phyloP scores from a whole-genome alignment of 2,329 filamentous ascomycete species.

The Pseudogymnoascus sp. region DNA sequence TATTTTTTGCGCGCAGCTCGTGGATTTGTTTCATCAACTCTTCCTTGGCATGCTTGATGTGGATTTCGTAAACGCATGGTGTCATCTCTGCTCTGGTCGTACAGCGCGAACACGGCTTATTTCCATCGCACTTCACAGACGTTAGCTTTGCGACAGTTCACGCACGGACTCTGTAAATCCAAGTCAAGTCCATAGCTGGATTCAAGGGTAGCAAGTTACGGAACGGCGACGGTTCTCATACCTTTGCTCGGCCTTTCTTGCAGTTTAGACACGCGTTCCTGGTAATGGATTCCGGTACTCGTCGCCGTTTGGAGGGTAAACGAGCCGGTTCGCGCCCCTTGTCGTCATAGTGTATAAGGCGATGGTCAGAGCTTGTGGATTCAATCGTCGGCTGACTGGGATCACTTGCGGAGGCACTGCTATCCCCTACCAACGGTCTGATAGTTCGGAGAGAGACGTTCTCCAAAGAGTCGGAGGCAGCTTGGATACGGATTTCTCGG shows the following conservation, averaged over 20 bases:
- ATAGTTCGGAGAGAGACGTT: too few species aligned
- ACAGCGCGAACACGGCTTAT: slow-evolving; percentile 28
- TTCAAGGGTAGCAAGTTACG: neutral
- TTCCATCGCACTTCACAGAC: slow-evolving; percentile 27
- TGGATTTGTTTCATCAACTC: slow-evolving; percentile 28
- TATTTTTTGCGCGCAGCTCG: slow-evolving; percentile 24
- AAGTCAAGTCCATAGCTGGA: too few species aligned
- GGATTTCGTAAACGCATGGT: slow-evolving; percentile 27
- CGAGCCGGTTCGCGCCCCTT: slow-evolving; percentile 49
- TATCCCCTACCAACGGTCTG: too few species aligned
- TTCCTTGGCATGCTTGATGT: slow-evolving; percentile 30
- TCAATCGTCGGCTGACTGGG: too few species aligned
- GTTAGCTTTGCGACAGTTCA: neutral
- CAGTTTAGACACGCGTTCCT: slow-evolving; percentile 30
- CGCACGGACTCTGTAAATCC: too few species aligned
- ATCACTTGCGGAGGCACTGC: too few species aligned
- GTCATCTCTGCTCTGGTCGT: slow-evolving; percentile 18
- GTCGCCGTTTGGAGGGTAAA: slow-evolving; percentile 23
- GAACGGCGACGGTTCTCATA: slow-evolving; percentile 14
- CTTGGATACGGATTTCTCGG: too few species aligned
- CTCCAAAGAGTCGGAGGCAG: too few species aligned
- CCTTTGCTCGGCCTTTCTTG: slow-evolving; percentile 31
- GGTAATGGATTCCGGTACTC: slow-evolving; percentile 28
- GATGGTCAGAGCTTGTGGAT: too few species aligned
- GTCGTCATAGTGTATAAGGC: slow-evolving; percentile 63